Base-by-base conservation (phyloP, 306 rosid genomes). In the Quercus glauca region DNA sequence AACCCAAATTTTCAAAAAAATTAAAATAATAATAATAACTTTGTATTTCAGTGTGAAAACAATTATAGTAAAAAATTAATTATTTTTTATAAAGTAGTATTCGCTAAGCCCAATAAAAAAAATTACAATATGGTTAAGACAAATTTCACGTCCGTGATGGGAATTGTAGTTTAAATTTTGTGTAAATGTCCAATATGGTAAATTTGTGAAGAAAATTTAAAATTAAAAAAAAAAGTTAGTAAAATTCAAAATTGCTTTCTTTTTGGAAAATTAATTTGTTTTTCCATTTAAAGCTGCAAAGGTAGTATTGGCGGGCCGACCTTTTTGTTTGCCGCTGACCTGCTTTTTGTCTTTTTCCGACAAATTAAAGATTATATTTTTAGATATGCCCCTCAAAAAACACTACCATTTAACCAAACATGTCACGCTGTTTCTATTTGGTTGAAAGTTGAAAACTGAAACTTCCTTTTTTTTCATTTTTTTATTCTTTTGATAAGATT, bases 301-400 rank as follows among this genome's bases (percentile, higher is more conserved):
- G 79, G 77, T 76, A 28, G 85, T 72, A 86, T 86, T 82, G 88
- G 88, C 71, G 87, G 85, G 93, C 88, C 87, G 79, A 85, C 84
- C 89, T 88, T 89, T 84, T 81, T 78, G 87, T 84, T 88, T 74
- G 82, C 90, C 88, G 92, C 92, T 87, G 92, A 89, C 97, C 89
- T 81, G 83, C 91, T 85, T 90, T 87, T 92, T 92, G 95, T 92
- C 93, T 75, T 87, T 89, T 90, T 33, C 70, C 56, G 43, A 43
- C 73, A 74, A 68, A 41, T 64, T 73, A 71, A 81, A 53, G 43
- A 58, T 12, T 2, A 6, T 1, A 0, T 1, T 2, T 78, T 57
- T 21, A 2, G 29, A 25, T 12, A 26, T 77, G 67, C 85, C 89
- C 81, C 81, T 78, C 75, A 0, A 0, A 43, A 78, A 73, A 79